Evolutionary conservation across 139 green algal species (phyloP).

Genomic region (Auxenochlorella protothecoides): DNA sequence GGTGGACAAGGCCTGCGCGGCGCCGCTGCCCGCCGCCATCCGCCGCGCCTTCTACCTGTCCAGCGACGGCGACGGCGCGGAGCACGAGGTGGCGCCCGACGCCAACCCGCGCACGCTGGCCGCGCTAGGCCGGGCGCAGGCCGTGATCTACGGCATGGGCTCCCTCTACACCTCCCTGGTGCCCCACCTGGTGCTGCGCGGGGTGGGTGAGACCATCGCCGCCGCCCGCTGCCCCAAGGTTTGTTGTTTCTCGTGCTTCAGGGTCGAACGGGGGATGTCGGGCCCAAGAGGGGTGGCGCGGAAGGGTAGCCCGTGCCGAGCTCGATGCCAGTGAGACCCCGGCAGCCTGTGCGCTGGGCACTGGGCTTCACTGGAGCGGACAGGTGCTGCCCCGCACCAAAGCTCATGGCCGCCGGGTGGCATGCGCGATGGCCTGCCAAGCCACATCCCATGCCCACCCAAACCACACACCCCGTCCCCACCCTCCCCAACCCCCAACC

Average conservation of each 20-base stretch:
- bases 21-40: slow-evolving; percentile 65
- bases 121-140: slow-evolving; percentile 56
- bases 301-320: no score
- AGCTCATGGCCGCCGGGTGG: no score
- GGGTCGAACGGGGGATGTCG: neutral
- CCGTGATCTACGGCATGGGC: slow-evolving; percentile 93
- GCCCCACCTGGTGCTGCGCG: slow-evolving; percentile 74
- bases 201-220: slow-evolving; percentile 76
- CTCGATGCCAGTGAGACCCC: no score
- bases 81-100: slow-evolving; percentile 78
- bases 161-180: slow-evolving; percentile 95
- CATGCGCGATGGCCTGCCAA: no score
- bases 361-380: neutral
- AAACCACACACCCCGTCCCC: no score
- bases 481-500: neutral
- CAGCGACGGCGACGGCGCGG: slow-evolving; percentile 46
- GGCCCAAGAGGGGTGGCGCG: no score
- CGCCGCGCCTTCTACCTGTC: slow-evolving; percentile 91
- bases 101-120: slow-evolving; percentile 59
- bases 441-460: no score
- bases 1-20: slow-evolving; percentile 51
- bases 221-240: slow-evolving; percentile 40
- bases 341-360: no score
- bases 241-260: neutral
- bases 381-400: neutral